Conservation (phyloP, 345 rosid genomes). For the Excoecaria cochinchinensis region DNA sequence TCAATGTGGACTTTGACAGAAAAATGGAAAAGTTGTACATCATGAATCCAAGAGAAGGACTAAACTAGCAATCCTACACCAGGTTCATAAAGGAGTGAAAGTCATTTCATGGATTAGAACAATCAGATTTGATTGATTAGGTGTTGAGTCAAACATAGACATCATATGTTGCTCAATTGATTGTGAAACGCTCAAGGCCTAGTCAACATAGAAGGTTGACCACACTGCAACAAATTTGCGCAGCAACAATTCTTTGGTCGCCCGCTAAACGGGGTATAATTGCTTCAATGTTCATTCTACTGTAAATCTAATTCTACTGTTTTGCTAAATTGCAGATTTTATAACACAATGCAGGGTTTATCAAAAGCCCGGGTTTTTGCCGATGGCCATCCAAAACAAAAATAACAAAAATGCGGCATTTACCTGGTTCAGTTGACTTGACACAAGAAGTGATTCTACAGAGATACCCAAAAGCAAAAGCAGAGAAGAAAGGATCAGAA, state of each 20-base stretch:
- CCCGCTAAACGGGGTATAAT: no score
- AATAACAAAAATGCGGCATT: not conserved
- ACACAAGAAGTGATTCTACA: conserved; percentile 2
- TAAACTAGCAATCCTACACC: not conserved
- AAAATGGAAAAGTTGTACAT: not conserved
- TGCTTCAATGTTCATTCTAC: no score
- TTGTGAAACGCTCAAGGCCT: not conserved
- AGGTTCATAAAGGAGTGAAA: not conserved
- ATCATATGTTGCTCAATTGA: not conserved
- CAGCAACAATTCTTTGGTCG: no score
- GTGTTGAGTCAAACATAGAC: not conserved
- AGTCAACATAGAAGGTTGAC: no score
- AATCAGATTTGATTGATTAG: not conserved
- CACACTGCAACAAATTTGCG: no score
- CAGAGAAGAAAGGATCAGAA: not conserved
- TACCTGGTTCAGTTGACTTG: conserved; percentile 9
- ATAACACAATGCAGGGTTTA: no score
- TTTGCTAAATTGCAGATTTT: no score
- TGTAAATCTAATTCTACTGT: no score
- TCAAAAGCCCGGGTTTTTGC: no score
- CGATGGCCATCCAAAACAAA: no score
- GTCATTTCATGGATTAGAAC: not conserved
- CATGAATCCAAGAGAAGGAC: not conserved
- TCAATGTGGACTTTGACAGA: not conserved
- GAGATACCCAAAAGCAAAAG: not conserved